These are phyloP conservation scores for Clavaria fumosa DNA, from an alignment of 768 basidiomycete species.

Conservation along the genomic window DNA sequence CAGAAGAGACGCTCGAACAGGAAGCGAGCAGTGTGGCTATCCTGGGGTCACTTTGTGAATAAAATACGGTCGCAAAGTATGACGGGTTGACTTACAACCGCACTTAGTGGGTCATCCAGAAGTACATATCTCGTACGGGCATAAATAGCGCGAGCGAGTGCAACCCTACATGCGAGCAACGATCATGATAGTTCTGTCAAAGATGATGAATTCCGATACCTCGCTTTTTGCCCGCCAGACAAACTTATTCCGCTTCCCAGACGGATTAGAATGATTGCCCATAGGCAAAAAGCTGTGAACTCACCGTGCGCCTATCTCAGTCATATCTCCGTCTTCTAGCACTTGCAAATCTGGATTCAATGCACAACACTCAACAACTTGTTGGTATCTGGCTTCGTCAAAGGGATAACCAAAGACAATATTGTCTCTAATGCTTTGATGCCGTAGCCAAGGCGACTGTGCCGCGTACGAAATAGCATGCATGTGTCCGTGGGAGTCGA, in stretches of 20 bases:
- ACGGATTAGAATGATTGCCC: not conserved
- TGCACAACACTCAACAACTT: conserved; percentile 75
- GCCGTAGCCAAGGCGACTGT: conserved; percentile 55
- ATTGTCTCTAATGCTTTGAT: conserved; percentile 66
- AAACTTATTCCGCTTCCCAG: conserved; percentile 47
- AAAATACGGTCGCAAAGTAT: conserved; percentile 1
- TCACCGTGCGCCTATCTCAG: conserved; percentile 65
- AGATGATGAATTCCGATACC: too few relatives aligned
- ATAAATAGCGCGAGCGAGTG: conserved; percentile 72
- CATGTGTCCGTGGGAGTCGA: conserved; percentile 47
- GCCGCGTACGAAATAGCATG: conserved; percentile 57
- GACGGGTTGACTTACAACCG: conserved; percentile 40
- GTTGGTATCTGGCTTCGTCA: conserved; percentile 59
- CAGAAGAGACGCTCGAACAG: conserved; percentile 48
- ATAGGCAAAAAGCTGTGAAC: conserved; percentile 8
- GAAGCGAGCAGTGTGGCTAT: conserved; percentile 51
- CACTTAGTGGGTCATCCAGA: conserved; percentile 72
- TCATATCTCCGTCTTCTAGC: conserved; percentile 74
- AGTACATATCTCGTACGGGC: conserved; percentile 52
- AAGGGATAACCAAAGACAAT: conserved; percentile 64
- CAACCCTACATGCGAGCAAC: conserved; percentile 41
- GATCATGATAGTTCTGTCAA: too few relatives aligned
- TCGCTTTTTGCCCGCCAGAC: conserved; percentile 72
- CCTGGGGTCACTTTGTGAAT: conserved; percentile 21
- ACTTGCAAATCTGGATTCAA: conserved; percentile 67